Evolutionary conservation across 129 eudicot genomes (phyloP).

Genomic region (Scalesia atractyloides): DNA sequence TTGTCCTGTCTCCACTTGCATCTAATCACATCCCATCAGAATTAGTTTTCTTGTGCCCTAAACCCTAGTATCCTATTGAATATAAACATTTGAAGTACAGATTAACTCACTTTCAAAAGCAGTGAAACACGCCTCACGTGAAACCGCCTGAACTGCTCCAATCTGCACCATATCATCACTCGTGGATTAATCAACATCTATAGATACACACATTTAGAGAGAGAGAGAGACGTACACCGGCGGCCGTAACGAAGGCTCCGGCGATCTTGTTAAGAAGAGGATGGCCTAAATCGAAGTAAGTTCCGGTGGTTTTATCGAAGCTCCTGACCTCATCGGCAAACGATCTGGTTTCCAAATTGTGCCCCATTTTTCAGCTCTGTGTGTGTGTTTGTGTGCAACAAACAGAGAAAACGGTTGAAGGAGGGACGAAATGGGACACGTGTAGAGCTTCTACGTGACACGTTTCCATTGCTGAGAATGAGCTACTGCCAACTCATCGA

Average conservation of each 20-base stretch:
- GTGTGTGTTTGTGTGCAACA: background rate
- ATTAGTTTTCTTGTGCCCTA: background rate
- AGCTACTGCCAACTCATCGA: conserved; percentile 3
- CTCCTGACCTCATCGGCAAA: conserved; percentile 58
- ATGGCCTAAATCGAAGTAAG: conserved; percentile 68
- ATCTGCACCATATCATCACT: conserved; percentile 43
- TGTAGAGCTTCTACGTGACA: background rate
- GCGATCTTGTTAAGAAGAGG: conserved; percentile 83
- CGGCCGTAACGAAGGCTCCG: conserved; percentile 76
- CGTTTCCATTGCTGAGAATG: conserved; percentile 1
- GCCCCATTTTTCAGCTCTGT: conserved; percentile 29
- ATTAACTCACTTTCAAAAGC: conserved; percentile 59
- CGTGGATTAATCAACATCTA: no score
- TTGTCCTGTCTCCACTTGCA: conserved; percentile 48
- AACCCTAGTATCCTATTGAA: no score
- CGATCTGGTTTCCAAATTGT: conserved; percentile 61
- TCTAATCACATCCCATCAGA: conserved; percentile 35
- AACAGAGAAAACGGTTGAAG: background rate
- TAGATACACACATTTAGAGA: background rate
- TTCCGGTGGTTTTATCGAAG: conserved; percentile 42
- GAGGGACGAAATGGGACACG: background rate
- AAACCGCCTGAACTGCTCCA: conserved; percentile 84
- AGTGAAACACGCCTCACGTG: conserved; percentile 76
- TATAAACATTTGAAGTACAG: no score
- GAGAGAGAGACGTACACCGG: conserved; percentile 54